Base-by-base conservation (phyloP, 2,329 filamentous ascomycete genomes). In the Drechmeria coniospora region DNA sequence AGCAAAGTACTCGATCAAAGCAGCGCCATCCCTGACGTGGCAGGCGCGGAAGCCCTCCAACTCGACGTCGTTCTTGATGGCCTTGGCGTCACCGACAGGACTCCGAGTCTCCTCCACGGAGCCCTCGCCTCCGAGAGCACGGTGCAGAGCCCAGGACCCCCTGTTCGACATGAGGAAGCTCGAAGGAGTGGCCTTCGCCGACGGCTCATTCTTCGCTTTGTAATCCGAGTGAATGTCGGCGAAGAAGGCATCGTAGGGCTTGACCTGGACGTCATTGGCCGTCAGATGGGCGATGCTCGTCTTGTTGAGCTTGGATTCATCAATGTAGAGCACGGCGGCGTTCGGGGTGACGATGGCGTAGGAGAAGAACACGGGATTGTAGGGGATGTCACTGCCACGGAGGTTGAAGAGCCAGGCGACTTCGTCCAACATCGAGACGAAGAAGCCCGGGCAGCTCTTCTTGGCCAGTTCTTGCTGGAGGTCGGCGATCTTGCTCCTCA, bases 351-450 rank as follows among this genome's bases (percentile, higher is more conserved):
- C 61, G 23, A 90, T 68, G 24, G 87, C 87, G 45, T 95, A 98
- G 11, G 87, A 90, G 56, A 95, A 95, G 62, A 98, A 95, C 27
- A 98, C 90, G 0, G 90, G 90, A 48, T 98, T 98, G 59, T 90
- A 98, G 0, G 84, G 82, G 38, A 98, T 95, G 49, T 95, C 90
- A 50, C 68, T 90, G 42, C 90, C 90, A 41, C 90, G 75, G 26
- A 98, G 59, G 54, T 98, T 98, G 61, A 94, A 94, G n/a, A 98
- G 65, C 90, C 90, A 98, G 8, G 90, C 90, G 42, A 94, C 74
- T 54, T 98, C 90, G 45, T 98, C 90, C 23, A 98, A 70, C 75
- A 92, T 86, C 5, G 86, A 94, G 25, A 95, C 72, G 26, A 95
- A 74, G 41, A 95, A 83, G 1, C 82, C 87, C 12, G 76, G 68